Percentiles rank a stretch among this genome's conserved stretches.
Evolutionary conservation across 2,329 filamentous ascomycete genomes (phyloP).

Genomic region (Colletotrichum musae): DNA sequence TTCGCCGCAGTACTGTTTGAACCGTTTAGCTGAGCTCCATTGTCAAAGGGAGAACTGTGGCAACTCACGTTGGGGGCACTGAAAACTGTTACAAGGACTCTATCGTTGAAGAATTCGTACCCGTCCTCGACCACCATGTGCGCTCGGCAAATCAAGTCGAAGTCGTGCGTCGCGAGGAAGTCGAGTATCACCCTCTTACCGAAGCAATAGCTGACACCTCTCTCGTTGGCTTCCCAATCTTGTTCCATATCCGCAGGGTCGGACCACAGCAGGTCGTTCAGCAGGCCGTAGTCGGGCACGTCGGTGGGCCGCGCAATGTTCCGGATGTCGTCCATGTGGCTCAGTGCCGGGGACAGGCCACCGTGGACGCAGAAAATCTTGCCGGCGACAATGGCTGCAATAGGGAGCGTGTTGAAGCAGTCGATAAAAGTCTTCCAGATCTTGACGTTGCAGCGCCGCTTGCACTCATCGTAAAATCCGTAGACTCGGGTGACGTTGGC

Average conservation of each 20-base stretch:
- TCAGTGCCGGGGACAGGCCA: slow-evolving; percentile 90
- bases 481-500: slow-evolving; percentile 96
- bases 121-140: slow-evolving; percentile 99
- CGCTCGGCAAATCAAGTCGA: slow-evolving; percentile 95
- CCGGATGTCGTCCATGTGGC: slow-evolving; percentile 98
- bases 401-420: slow-evolving; percentile 95
- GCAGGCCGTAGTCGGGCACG: slow-evolving; percentile 94
- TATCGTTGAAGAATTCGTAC: slow-evolving; percentile 98
- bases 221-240: slow-evolving; percentile 97
- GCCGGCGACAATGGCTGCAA: slow-evolving; percentile 94
- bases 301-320: slow-evolving; percentile 96
- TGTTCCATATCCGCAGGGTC: slow-evolving; percentile 98
- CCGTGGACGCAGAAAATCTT: slow-evolving; percentile 99
- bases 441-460: slow-evolving; percentile 95
- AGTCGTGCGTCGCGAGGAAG: slow-evolving; percentile 94
- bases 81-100: slow-evolving; percentile 95
- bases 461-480: slow-evolving; percentile 98
- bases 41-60: not conserved
- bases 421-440: slow-evolving; percentile 99
- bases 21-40: slow-evolving; percentile 45
- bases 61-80: slow-evolving; percentile 92
- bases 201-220: slow-evolving; percentile 98
- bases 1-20: slow-evolving; percentile 90
- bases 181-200: slow-evolving; percentile 98
- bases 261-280: slow-evolving; percentile 97